These are phyloP conservation scores for Nannochloropsis gaditana DNA, from an alignment of 108 stramenopile species.

Conservation along the genomic window DNA sequence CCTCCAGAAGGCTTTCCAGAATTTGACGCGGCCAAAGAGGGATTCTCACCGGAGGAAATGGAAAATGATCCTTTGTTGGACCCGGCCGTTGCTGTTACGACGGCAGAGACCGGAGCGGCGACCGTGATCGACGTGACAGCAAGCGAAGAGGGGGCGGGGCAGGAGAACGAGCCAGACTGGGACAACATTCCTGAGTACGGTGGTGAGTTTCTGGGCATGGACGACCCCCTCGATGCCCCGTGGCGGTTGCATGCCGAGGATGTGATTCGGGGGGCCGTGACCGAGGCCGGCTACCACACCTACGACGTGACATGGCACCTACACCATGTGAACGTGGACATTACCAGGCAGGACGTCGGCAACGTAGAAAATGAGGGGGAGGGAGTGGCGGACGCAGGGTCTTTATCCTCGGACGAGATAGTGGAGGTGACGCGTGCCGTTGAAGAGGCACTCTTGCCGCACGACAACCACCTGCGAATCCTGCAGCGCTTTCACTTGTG, in stretches of 20 bases:
- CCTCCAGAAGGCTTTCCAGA: conserved; percentile 11
- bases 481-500: conserved; percentile 14
- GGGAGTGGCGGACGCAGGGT: neutral
- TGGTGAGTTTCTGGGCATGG: neutral
- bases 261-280: neutral
- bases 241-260: neutral
- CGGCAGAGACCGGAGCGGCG: neutral
- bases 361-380: neutral
- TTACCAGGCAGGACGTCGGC: neutral
- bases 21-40: neutral
- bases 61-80: neutral
- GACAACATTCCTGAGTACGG: conserved; percentile 17
- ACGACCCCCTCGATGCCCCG: conserved; percentile 2
- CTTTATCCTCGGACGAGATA: neutral
- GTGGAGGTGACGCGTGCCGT: neutral
- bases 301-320: neutral
- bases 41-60: conserved; percentile 5
- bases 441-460: neutral
- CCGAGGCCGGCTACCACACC: neutral
- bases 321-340: neutral
- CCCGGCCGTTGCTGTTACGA: neutral
- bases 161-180: neutral
- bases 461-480: neutral
- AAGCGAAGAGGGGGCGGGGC: conserved; percentile 1
- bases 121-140: neutral